These are phyloP conservation scores for Kwoniella sp. DNA, from an alignment of 768 basidiomycete species.

Conservation along the genomic window DNA sequence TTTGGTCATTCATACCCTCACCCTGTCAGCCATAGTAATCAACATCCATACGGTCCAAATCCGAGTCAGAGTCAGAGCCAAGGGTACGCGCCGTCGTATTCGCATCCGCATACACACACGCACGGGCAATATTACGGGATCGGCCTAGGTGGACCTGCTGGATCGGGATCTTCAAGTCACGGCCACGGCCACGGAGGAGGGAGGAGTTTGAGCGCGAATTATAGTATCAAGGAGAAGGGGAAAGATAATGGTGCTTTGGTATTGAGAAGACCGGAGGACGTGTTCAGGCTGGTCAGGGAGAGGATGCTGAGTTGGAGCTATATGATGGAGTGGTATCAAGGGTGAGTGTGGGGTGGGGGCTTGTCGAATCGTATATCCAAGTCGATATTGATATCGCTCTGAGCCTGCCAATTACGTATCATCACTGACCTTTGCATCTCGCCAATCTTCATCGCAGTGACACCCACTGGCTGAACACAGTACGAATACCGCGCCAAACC, in stretches of 20 bases:
- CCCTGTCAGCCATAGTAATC: not conserved
- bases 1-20: not conserved
- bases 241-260: conserved; percentile 1
- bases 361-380: not conserved
- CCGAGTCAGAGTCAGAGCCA: too few relatives aligned
- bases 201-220: conserved; percentile 21
- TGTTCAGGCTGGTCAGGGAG: conserved; percentile 41
- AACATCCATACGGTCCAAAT: too few relatives aligned
- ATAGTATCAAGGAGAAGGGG: conserved; percentile 9
- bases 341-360: conserved; percentile 31
- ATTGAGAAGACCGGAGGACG: conserved; percentile 38
- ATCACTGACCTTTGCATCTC: not conserved
- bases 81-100: not conserved
- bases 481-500: conserved; percentile 38
- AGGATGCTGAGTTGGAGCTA: conserved; percentile 48
- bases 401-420: not conserved
- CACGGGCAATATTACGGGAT: not conserved
- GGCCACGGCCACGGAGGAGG: conserved; percentile 11
- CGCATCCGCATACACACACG: too few relatives aligned
- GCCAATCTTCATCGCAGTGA: conserved; percentile 30
- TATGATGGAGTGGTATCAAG: conserved; percentile 51
- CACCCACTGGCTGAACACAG: conserved; percentile 53
- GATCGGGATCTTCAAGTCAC: conserved; percentile 6
- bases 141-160: not conserved
- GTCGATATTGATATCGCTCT: not conserved